These are phyloP conservation scores for Copromyces sp. DNA, from an alignment of 495 filamentous ascomycete species.

Conservation along the genomic window DNA sequence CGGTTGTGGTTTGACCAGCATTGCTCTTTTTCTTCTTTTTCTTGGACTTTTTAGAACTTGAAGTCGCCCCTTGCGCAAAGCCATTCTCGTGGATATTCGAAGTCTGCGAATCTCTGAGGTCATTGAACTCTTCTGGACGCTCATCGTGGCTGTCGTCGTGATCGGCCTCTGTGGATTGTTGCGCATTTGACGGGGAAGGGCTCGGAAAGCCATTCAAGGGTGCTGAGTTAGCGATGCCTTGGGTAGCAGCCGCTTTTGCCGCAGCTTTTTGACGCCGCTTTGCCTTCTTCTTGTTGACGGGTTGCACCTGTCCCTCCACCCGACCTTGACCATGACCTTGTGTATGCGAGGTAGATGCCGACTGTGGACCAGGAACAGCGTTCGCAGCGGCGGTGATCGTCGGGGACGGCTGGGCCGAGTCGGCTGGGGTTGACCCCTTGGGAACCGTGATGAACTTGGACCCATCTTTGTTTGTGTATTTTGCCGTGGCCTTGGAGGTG, in stretches of 20 bases:
- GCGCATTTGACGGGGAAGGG: constrained; percentile 22
- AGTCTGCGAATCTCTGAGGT: neutral
- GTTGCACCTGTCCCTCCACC: constrained; percentile 23
- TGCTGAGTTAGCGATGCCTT: constrained; percentile 18
- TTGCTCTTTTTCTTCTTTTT: constrained; percentile 48
- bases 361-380: constrained; percentile 15
- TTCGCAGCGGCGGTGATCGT: constrained; percentile 26
- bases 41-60: constrained; percentile 48
- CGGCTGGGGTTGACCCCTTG: constrained; percentile 41
- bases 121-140: constrained; percentile 4
- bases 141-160: constrained; percentile 20
- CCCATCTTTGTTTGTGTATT: constrained; percentile 57
- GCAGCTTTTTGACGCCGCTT: constrained; percentile 76
- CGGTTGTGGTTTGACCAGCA: constrained; percentile 6
- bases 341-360: constrained; percentile 7
- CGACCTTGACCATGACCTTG: neutral
- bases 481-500: constrained; percentile 38
- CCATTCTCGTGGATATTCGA: constrained; percentile 9
- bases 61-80: constrained; percentile 3
- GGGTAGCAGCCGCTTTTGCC: constrained; percentile 52
- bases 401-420: constrained; percentile 41
- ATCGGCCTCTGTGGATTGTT: constrained; percentile 20
- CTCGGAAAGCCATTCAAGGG: constrained; percentile 32
- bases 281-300: constrained; percentile 85
- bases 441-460: constrained; percentile 59